Base-by-base conservation (phyloP, 2,329 filamentous ascomycete genomes). In the Colletotrichum tanaceti region DNA sequence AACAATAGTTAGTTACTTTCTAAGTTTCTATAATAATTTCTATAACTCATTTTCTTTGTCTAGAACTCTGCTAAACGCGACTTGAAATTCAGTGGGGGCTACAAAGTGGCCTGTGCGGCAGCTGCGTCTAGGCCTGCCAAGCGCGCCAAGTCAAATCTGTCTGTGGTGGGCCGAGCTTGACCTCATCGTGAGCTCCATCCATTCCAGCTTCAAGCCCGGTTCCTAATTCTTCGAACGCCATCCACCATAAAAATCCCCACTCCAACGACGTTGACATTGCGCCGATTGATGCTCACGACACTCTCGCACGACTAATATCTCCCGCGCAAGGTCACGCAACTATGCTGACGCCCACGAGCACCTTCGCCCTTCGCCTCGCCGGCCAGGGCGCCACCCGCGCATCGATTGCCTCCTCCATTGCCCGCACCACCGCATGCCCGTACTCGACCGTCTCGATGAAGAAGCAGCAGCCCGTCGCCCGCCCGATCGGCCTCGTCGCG, bases 331-430 rank as follows among this genome's bases (percentile, higher is more conserved):
- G 46, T 47, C 57, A 58, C 5, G 1, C 11, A 65, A 66, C 44
- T 22, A 79, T 79, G 77, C 69, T 79, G 64, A 73, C 74, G 44
- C 71, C 73, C 44, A 75, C 76, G 58, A 74, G 76, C 49, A 75
- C 73, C 5, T 74, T 79, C 58, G 76, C 77, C 63, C 72, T 75
- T 38, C 73, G 77, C 72, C 71, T 76, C 61, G 71, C 72, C 66
- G 75, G 77, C 63, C 70, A 75, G 9, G 72, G 65, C 54, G 71
- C 73, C 57, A 62, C 55, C 32, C 63, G 69, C 46, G 63, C 63
- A 41, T 57, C 65, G 38, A 46, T 65, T 14, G 63, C 67, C n/a
- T 64, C 65, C 22, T 62, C 67, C 52, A 60, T 68, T 50, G 58
- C 66, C 53, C 70, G 61, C 53, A 63, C 68, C 1, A 53, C 63